These are phyloP conservation scores for Aphanomyces invadans DNA, from an alignment of 352 stramenopile genomes.

Conservation along the genomic window DNA sequence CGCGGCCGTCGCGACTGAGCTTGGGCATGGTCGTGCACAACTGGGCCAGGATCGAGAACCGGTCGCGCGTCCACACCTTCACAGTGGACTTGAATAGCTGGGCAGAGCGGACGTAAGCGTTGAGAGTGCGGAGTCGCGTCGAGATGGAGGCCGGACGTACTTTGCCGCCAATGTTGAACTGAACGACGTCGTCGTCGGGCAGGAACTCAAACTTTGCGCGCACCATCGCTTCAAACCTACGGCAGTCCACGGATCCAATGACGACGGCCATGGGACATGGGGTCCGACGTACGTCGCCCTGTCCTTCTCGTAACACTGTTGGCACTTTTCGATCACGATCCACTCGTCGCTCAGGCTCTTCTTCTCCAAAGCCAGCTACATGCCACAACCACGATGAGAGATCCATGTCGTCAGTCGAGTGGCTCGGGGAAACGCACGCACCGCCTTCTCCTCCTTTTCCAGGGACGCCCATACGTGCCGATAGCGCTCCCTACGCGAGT, in stretches of 20 bases:
- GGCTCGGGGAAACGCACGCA: neutral
- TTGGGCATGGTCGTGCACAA: conserved; percentile 59
- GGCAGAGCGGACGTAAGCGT: neutral
- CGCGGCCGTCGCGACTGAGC: conserved; percentile 44
- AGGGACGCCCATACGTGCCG: conserved; percentile 15
- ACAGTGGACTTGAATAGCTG: conserved; percentile 69
- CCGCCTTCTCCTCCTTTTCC: conserved; percentile 16
- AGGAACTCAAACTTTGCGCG: conserved; percentile 43
- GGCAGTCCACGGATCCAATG: neutral
- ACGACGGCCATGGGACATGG: neutral
- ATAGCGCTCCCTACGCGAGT: conserved; percentile 6
- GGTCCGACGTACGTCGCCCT: conserved; percentile 37
- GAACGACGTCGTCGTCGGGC: conserved; percentile 43
- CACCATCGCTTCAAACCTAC: conserved; percentile 54
- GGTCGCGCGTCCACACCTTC: conserved; percentile 61
- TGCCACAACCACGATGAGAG: neutral
- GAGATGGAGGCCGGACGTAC: no score
- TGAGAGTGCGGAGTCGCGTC: no score
- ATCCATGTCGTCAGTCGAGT: neutral
- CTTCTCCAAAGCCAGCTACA: conserved; percentile 61
- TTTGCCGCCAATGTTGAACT: conserved; percentile 49
- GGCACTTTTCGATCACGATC: conserved; percentile 52
- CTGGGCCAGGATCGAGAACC: conserved; percentile 75
- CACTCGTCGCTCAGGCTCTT: conserved; percentile 67
- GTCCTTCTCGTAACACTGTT: conserved; percentile 56